Evolutionary conservation across 2,329 filamentous ascomycete genomes (phyloP).

Genomic region (Cryphonectria radicalis): DNA sequence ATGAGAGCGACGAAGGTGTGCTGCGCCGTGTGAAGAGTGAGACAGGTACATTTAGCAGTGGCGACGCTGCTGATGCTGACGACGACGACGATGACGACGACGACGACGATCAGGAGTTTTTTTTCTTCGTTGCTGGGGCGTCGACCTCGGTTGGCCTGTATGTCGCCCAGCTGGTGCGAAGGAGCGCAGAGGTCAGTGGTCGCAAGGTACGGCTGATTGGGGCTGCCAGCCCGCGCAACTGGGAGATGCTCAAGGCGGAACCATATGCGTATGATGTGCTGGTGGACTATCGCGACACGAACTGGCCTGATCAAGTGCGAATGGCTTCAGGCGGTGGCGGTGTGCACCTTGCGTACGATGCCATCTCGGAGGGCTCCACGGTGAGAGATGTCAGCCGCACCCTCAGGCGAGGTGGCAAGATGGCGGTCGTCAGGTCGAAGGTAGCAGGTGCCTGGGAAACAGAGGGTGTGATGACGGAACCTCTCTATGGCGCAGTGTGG

Average conservation of each 20-base stretch:
- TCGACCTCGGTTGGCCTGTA: conserved; percentile 42
- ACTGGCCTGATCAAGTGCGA: conserved; percentile 41
- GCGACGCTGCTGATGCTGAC: neutral
- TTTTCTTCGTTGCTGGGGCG: conserved; percentile 40
- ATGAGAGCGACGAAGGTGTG: conserved; percentile 22
- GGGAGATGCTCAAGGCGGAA: conserved; percentile 34
- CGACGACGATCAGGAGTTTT: neutral
- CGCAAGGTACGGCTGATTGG: conserved; percentile 36
- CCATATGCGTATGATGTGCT: conserved; percentile 45
- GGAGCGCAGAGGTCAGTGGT: conserved; percentile 23
- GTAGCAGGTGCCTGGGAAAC: conserved; percentile 38
- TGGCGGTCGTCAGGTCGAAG: conserved; percentile 38
- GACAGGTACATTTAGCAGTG: no score
- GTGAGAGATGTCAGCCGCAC: conserved; percentile 39
- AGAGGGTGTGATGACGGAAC: conserved; percentile 38
- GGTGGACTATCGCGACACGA: conserved; percentile 43
- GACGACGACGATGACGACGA: neutral
- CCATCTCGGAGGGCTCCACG: conserved; percentile 45
- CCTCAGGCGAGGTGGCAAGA: conserved; percentile 35
- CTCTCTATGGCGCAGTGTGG: conserved; percentile 48
- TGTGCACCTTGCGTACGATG: conserved; percentile 44
- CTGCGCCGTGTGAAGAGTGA: conserved; percentile 19
- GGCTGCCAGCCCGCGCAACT: conserved; percentile 36
- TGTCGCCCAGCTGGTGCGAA: conserved; percentile 37
- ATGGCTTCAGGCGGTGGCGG: conserved; percentile 34